phyloP scores from a whole-genome alignment of 2,329 filamentous ascomycete species.

The Raffaelea deltoideospora region DNA sequence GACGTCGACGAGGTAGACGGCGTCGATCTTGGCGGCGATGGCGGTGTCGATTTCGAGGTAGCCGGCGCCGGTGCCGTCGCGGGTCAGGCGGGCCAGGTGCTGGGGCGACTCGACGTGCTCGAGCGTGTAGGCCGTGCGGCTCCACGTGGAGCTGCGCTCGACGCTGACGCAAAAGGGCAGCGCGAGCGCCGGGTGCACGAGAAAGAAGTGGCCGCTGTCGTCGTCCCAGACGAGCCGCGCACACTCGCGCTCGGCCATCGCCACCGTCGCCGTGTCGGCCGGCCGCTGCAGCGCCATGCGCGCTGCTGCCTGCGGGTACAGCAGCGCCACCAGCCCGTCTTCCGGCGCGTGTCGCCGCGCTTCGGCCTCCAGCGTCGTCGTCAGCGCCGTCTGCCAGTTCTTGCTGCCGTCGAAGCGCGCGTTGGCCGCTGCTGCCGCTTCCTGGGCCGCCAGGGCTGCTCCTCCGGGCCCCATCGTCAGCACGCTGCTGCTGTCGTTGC shows the following conservation, averaged over 20 bases:
- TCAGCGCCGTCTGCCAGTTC: slow-evolving; percentile 42
- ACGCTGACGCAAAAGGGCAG: slow-evolving; percentile 47
- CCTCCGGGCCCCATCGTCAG: slow-evolving; percentile 24
- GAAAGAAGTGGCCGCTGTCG: slow-evolving; percentile 41
- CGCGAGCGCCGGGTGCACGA: slow-evolving; percentile 49
- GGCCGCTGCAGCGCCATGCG: slow-evolving; percentile 46
- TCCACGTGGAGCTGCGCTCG: slow-evolving; percentile 42
- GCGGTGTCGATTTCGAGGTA: slow-evolving; percentile 47
- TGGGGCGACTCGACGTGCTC: slow-evolving; percentile 48
- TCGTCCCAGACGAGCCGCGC: slow-evolving; percentile 59
- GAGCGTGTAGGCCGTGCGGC: slow-evolving; percentile 46
- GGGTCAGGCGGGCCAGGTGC: slow-evolving; percentile 44
- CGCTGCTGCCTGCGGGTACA: slow-evolving; percentile 52
- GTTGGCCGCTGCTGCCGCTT: slow-evolving; percentile 7
- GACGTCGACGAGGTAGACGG: slow-evolving; percentile 47
- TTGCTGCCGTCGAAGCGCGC: slow-evolving; percentile 25
- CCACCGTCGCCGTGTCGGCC: slow-evolving; percentile 41
- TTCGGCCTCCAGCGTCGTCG: slow-evolving; percentile 41
- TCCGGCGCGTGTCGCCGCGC: slow-evolving; percentile 36
- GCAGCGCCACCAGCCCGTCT: slow-evolving; percentile 50
- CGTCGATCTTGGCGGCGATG: slow-evolving; percentile 42
- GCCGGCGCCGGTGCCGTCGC: slow-evolving; percentile 43
- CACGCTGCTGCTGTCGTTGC: slow-evolving; percentile 10
- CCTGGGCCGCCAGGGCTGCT: slow-evolving; percentile 30
- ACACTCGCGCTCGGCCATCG: slow-evolving; percentile 52